Base-by-base conservation (phyloP, 106 monocot species). In the Dactylorhiza incarnata region DNA sequence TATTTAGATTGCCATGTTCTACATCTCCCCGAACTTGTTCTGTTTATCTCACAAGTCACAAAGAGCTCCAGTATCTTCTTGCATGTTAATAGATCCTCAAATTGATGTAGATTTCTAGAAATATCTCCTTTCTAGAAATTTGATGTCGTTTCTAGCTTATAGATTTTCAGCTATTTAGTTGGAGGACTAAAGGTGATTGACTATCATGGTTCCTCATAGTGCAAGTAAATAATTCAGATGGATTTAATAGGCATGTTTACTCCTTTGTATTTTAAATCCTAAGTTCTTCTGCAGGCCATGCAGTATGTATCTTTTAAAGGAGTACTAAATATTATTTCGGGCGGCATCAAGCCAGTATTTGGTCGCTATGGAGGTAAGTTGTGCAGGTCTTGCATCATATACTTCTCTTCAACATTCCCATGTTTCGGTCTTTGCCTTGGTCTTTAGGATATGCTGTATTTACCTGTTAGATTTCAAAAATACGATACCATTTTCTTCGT, bases 251-350 rank as follows among this genome's bases (percentile, higher is more conserved):
- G 7, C 7, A 56, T 19, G 19, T 56, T n/a, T 9, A 56, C 55
- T 5, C n/a, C 11, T 65, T 25, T 10, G 19, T 65, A 26, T 25
- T 65, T 10, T 65, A 26, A 26, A 10, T 25, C 26, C 24, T 65
- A 26, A 47, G 2, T 56, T 46, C 15, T 71, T 79, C 15, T 79
- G 37, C 78, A 97, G 96, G 91, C 84, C 66, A 93, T 93, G 91
- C 88, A 91, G 70, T 96, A 88, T 83, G 85, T 86, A 73, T 97
- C 96, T 82, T 77, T 85, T 23, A 97, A 89, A 83, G 93, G 91
- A 51, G 19, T 97, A 22, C 74, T 89, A 37, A 93, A 93, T 80
- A 78, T 81, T 16, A 83, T 97, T 73, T 83, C 66, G 71, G 85
- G 89, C 49, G 77, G n/a, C n/a, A 77, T 75, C 29, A 78, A 68